Conservation (phyloP, 306 rosid species). For the Vigna hirtella region DNA sequence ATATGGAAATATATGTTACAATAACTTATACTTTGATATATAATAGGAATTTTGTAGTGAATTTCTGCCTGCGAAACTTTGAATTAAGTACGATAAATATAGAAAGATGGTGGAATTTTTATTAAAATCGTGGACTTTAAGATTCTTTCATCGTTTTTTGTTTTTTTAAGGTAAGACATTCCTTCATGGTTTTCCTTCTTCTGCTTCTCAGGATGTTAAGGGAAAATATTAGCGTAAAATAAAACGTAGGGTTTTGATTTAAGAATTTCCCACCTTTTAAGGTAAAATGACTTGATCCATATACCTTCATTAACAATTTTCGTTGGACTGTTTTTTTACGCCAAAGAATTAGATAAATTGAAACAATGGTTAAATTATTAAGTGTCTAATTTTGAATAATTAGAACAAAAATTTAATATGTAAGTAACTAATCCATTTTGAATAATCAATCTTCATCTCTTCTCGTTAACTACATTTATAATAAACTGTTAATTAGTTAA, state of each 20-base stretch:
- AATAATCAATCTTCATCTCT: too few relatives aligned
- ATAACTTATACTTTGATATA: too few relatives aligned
- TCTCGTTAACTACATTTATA: too few relatives aligned
- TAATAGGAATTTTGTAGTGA: neutral
- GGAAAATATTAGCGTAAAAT: constrained; percentile 9
- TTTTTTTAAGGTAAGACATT: neutral
- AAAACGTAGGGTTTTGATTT: neutral
- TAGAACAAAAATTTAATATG: neutral
- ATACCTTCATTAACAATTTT: neutral
- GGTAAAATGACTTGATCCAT: constrained; percentile 21
- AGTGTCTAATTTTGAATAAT: neutral
- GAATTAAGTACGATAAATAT: neutral
- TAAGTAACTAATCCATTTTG: neutral
- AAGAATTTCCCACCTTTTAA: constrained; percentile 4
- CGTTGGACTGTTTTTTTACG: neutral
- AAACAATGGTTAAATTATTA: neutral
- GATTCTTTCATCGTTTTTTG: neutral
- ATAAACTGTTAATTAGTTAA: too few relatives aligned
- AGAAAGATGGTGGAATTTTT: neutral
- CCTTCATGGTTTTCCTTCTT: neutral
- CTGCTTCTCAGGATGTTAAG: neutral
- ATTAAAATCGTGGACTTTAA: neutral
- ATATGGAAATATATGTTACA: neutral
- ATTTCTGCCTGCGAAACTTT: neutral
- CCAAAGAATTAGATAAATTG: neutral